Base-by-base conservation (phyloP, 2,329 filamentous ascomycete genomes). In the Hypoxylon sp. region DNA sequence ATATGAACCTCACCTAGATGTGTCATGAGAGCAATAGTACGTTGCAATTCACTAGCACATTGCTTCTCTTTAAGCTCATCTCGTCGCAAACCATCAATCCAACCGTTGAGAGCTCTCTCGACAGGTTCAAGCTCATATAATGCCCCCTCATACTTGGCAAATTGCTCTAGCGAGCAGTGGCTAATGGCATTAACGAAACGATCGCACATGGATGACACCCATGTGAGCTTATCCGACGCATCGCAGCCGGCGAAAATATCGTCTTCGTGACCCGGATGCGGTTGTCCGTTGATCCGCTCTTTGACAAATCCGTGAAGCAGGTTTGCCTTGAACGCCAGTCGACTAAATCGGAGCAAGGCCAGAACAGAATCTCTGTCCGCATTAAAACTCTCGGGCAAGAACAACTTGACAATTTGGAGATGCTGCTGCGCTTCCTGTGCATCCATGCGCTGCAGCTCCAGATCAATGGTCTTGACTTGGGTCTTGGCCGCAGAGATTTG, bases 391-490 rank as follows among this genome's bases (percentile, higher is more conserved):
- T 96, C 91, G 0, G 92, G 91, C 32, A 97, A 75, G 77, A 96
- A 97, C 7, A 94, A 75, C 71, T 91, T 90, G 59, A 97, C 82
- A 62, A 99, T 96, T 12, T 87, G 83, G 19, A 99, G 80, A 65
- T 97, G 92, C 67, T 97, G 89, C 27, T 86, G 81, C 2, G 91
- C 90, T 74, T 97, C 91, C 63, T 95, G 88, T 0, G 92, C 91
- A 63, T 96, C 91, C 67, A 97, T 82, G 48, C 89, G 87, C 43
- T 88, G 84, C 49, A 97, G 77, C 69, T 97, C 92, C 20, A 97
- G 79, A 61, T 97, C 92, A 56, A 99, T 96, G 0, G 91, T 91
- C 75, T 96, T 97, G 65, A 90, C 87, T 69, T 96, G 93, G 2
- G 93, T 89, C 75, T 96, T 96, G 29, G 91, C 83, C 7, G 91